These are phyloP conservation scores for Silene conica DNA, from an alignment of 148 eudicot genomes.

Conservation along the genomic window DNA sequence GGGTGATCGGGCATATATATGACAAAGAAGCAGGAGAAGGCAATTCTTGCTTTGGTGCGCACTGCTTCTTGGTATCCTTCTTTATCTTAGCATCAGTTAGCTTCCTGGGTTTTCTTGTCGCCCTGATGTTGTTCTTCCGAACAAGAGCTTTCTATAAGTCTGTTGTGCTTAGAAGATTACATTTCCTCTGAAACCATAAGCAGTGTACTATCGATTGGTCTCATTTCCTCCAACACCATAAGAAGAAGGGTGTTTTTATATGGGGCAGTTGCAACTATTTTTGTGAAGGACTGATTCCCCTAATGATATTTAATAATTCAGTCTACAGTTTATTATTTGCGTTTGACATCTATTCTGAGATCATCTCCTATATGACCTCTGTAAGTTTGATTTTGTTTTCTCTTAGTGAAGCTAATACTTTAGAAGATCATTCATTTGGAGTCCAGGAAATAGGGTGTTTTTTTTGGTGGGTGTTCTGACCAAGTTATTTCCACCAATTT, in stretches of 20 bases:
- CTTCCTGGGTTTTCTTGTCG: constrained; percentile 49
- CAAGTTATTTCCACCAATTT: neutral
- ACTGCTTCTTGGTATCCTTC: constrained; percentile 75
- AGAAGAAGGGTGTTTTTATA: neutral
- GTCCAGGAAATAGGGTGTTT: neutral
- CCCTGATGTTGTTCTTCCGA: constrained; percentile 51
- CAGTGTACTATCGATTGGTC: too few relatives aligned
- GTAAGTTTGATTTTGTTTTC: constrained; percentile 1
- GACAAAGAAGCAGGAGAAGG: constrained; percentile 56
- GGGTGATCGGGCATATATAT: constrained; percentile 72
- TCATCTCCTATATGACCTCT: neutral
- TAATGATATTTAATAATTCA: neutral
- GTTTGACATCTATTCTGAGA: neutral
- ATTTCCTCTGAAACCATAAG: constrained; percentile 11
- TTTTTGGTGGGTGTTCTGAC: neutral
- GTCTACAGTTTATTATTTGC: neutral
- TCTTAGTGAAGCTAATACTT: neutral
- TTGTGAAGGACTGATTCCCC: neutral
- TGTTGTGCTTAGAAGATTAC: constrained; percentile 40
- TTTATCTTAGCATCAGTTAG: constrained; percentile 56
- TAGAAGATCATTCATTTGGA: neutral
- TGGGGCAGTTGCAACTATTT: neutral
- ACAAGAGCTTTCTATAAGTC: constrained; percentile 56
- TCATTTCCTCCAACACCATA: constrained; percentile 14
- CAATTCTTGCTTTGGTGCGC: constrained; percentile 56